Base-by-base conservation (phyloP, 192 early-diverging fungal species). In the Gonapodya prolifera region DNA sequence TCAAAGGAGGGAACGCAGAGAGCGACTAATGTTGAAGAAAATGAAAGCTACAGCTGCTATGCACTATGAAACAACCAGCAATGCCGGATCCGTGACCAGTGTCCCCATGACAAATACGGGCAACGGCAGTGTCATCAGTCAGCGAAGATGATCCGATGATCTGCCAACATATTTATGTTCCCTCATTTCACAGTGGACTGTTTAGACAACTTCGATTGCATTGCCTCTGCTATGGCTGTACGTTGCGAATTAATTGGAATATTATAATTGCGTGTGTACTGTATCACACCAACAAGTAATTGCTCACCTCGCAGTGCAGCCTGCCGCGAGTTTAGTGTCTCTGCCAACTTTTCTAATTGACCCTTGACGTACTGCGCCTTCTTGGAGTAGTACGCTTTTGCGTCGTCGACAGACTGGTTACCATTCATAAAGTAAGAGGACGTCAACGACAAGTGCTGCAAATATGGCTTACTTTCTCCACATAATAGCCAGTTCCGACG, bases 401-500 rank as follows among this genome's bases (percentile, higher is more conserved):
- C 96, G 78, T 96, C 93, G n/a, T 86, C 83, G 23, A 87, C 83
- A n/a, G 83, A 87, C 91, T 94, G 76, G 8, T 1, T 29, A 71
- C n/a, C n/a, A 32, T n/a, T 23, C 33, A 2, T 23, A 76, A 79
- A 34, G 70, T 77, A 18, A 34, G 70, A n/a, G 76, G 34, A 82
- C 2, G 29, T 79, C 35, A 34, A 34, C 34, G 16, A 78, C 2
- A 33, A 75, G 34, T 77, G 2, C 34, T 70, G 28, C 1, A 1
- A 17, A 1, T 34, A 35, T 17, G 74, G 28, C 83, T 28, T 82
- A 93, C 93, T 89, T 98, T 97, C 82, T 96, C 94, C 30, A 96
- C 90, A 79, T 92, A 96, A 82, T 98, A 98, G 34, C 97, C 97
- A 23, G 97, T 97, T 70, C 97, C 97, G 69, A 96, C 90, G 82